Percentiles rank a stretch among this genome's conserved stretches.
Evolutionary conservation across 352 stramenopile species (phyloP).

Genomic region (Phytophthora sp.): DNA sequence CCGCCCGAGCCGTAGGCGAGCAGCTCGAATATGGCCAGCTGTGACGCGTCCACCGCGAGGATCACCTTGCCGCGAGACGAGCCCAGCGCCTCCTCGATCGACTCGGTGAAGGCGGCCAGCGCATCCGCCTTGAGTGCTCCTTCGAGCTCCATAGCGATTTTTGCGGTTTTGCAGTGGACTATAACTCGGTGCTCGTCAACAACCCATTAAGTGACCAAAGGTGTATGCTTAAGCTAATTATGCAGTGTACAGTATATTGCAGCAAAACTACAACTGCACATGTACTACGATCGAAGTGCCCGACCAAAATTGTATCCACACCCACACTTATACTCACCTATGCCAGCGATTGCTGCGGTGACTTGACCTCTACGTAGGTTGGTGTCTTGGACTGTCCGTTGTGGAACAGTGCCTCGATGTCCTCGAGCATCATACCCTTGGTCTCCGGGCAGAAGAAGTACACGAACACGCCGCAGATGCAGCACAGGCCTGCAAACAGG

Average conservation of each 20-base stretch:
- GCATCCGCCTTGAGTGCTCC: conserved; percentile 59
- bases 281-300: too few species aligned
- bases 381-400: conserved; percentile 18
- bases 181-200: not conserved
- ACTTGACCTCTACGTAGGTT: conserved; percentile 39
- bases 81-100: conserved; percentile 32
- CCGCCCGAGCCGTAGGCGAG: conserved; percentile 71
- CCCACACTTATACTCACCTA: too few species aligned
- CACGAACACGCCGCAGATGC: conserved; percentile 42
- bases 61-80: conserved; percentile 30
- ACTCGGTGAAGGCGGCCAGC: conserved; percentile 47
- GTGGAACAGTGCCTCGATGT: conserved; percentile 49
- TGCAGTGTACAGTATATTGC: too few species aligned
- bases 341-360: too few species aligned
- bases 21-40: conserved; percentile 69
- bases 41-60: conserved; percentile 60
- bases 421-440: conserved; percentile 47
- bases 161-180: not conserved
- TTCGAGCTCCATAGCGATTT: conserved; percentile 40
- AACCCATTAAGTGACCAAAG: not conserved
- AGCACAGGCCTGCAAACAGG: conserved; percentile 51
- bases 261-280: too few species aligned
- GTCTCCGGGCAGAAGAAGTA: conserved; percentile 51
- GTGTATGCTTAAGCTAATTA: too few species aligned
- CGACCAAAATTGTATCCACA: too few species aligned